A percentile compares a stretch with the other conserved stretches of the same genome.
Evolutionary conservation across 768 basidiomycete species (phyloP).

Genomic region (Omphalotus guepiniiformis): DNA sequence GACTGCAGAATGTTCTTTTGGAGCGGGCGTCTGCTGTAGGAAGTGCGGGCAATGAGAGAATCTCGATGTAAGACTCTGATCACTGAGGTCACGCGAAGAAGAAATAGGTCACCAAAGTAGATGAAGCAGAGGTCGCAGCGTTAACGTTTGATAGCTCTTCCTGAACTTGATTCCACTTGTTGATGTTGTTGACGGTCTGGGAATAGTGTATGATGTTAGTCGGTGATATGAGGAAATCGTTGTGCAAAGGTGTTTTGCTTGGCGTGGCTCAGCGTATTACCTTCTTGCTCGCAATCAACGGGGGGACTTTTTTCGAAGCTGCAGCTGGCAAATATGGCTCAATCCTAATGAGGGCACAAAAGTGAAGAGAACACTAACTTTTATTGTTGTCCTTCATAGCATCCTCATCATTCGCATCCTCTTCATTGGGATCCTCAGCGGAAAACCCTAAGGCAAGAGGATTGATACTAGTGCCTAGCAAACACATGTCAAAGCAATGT

Average conservation of each 20-base stretch:
- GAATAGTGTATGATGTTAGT: conserved; percentile 7
- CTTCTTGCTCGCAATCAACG: conserved; percentile 83
- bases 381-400: conserved; percentile 38
- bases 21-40: conserved; percentile 21
- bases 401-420: conserved; percentile 38
- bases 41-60: conserved; percentile 15
- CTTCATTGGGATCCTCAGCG: conserved; percentile 53
- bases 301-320: conserved; percentile 69
- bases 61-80: conserved; percentile 24
- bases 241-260: background rate
- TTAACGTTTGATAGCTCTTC: conserved; percentile 66
- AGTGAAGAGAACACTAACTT: conserved; percentile 35
- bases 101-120: conserved; percentile 31
- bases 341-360: background rate
- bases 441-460: conserved; percentile 61
- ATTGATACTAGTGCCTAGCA: conserved; percentile 23
- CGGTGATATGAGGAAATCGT: background rate
- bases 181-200: conserved; percentile 86
- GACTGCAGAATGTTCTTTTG: conserved; percentile 15
- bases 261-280: conserved; percentile 32
- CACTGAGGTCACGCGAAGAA: conserved; percentile 22
- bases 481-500: conserved; percentile 12
- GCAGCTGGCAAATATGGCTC: conserved; percentile 28
- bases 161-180: conserved; percentile 96
- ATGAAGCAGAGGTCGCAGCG: conserved; percentile 17